Evolutionary conservation across 306 rosid species (phyloP).

Genomic region (Cotoneaster glaucophyllus): DNA sequence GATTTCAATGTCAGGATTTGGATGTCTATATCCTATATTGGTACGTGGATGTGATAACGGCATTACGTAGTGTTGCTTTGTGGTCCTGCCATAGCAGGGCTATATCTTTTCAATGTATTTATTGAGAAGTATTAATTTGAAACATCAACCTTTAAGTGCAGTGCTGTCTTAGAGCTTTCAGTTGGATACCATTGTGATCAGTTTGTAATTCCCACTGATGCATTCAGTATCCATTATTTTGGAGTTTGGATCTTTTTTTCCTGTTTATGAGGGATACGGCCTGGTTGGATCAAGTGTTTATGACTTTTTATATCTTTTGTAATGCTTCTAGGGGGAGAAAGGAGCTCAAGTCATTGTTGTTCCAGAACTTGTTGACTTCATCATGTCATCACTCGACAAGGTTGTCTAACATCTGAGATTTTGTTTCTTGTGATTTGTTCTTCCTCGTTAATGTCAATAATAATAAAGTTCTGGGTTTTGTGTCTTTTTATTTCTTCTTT

Average conservation of each 20-base stretch:
- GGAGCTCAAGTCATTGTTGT: conserved; percentile 82
- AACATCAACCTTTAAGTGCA: background rate
- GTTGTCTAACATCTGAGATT: conserved; percentile 32
- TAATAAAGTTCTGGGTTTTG: background rate
- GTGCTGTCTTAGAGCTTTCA: background rate
- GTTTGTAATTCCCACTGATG: background rate
- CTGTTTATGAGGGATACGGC: background rate
- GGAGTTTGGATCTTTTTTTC: background rate
- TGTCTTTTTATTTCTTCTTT: background rate
- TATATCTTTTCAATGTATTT: background rate
- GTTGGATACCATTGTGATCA: background rate
- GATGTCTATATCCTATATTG: background rate
- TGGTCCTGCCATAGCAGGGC: background rate
- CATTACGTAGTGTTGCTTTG: background rate
- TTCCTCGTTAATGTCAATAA: background rate
- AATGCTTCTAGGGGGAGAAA: conserved; percentile 57
- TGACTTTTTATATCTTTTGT: background rate
- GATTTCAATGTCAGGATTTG: background rate
- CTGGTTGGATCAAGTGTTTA: background rate
- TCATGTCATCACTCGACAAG: conserved; percentile 64
- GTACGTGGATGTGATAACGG: background rate
- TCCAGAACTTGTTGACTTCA: conserved; percentile 79
- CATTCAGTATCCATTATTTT: background rate
- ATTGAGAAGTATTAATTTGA: background rate
- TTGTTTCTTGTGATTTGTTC: background rate